Percentiles rank a stretch among this genome's conserved stretches.
Conservation (phyloP, 768 basidiomycete species). For the Solioccasus polychromus region DNA sequence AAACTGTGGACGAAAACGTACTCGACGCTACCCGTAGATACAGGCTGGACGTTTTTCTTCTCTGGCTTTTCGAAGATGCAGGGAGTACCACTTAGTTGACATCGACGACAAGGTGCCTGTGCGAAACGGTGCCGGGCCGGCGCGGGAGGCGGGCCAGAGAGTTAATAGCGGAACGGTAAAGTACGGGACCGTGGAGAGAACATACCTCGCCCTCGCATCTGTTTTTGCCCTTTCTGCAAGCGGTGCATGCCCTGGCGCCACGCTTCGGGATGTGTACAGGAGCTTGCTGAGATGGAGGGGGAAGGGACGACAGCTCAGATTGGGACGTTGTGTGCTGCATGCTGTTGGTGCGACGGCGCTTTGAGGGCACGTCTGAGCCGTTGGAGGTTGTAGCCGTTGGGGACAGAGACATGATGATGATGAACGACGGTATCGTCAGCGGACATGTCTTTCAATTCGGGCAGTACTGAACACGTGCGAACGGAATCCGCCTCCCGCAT, state of each 20-base stretch:
- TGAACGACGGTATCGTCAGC: conserved; percentile 16
- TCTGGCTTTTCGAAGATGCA: conserved; percentile 92
- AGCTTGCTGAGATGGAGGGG: conserved; percentile 28
- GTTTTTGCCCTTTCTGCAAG: conserved; percentile 90
- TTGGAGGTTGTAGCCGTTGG: conserved; percentile 58
- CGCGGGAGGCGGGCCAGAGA: conserved; percentile 67
- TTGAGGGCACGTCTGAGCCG: conserved; percentile 50
- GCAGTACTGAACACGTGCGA: conserved; percentile 14
- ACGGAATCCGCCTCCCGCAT: conserved; percentile 2
- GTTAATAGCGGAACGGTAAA: conserved; percentile 44
- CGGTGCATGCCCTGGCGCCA: conserved; percentile 85
- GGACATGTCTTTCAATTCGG: no score
- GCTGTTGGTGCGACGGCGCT: conserved; percentile 54
- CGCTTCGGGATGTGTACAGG: conserved; percentile 79
- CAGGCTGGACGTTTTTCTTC: conserved; percentile 66
- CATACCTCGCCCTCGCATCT: conserved; percentile 89
- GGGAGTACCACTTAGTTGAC: conserved; percentile 74
- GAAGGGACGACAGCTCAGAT: conserved; percentile 33
- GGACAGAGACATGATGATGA: conserved; percentile 65
- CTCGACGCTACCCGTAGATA: conserved; percentile 71
- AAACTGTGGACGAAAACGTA: conserved; percentile 35
- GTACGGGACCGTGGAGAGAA: conserved; percentile 27
- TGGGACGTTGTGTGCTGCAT: conserved; percentile 32
- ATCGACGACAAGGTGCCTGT: conserved; percentile 88
- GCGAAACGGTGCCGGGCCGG: conserved; percentile 63